A percentile compares a stretch with the other conserved stretches of the same genome.
phyloP scores from a whole-genome alignment of 148 eudicot genomes.

The Pharnaceum exiguum region DNA sequence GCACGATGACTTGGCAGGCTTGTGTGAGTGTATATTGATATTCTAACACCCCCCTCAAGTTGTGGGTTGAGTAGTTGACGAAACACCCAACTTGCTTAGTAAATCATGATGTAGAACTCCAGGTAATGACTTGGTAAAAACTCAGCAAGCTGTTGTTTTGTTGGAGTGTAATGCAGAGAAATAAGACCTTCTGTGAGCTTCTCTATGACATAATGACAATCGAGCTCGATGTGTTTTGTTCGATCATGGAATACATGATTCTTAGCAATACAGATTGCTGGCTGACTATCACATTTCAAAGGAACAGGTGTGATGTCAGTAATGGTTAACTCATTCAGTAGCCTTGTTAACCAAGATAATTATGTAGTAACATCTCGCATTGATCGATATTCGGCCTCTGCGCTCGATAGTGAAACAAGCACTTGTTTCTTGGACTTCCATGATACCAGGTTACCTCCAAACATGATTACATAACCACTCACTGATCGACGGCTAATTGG shows the following conservation, averaged over 20 bases:
- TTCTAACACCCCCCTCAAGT: conserved; percentile 10
- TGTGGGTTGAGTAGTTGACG: background rate
- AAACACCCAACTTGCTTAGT: background rate
- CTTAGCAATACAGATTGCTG: background rate
- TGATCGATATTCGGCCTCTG: background rate
- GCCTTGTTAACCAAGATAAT: background rate
- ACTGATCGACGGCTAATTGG: background rate
- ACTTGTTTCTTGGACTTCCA: conserved; percentile 2
- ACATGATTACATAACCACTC: background rate
- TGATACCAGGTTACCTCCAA: background rate
- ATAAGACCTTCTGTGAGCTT: background rate
- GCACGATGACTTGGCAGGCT: too few relatives aligned
- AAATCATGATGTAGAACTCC: background rate
- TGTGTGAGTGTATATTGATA: too few relatives aligned
- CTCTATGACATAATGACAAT: background rate
- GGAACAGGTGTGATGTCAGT: background rate
- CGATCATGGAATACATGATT: background rate
- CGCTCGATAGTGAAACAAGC: too few relatives aligned
- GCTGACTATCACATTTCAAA: background rate
- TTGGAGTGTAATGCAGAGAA: background rate
- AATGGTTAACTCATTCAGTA: background rate
- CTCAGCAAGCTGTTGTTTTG: background rate
- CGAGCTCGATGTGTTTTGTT: background rate
- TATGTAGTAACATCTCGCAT: background rate
- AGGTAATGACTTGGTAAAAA: background rate